Percentiles rank a stretch among this genome's conserved stretches.
These are phyloP conservation scores for Trametes coccinea DNA, from an alignment of 768 basidiomycete species.

Conservation along the genomic window DNA sequence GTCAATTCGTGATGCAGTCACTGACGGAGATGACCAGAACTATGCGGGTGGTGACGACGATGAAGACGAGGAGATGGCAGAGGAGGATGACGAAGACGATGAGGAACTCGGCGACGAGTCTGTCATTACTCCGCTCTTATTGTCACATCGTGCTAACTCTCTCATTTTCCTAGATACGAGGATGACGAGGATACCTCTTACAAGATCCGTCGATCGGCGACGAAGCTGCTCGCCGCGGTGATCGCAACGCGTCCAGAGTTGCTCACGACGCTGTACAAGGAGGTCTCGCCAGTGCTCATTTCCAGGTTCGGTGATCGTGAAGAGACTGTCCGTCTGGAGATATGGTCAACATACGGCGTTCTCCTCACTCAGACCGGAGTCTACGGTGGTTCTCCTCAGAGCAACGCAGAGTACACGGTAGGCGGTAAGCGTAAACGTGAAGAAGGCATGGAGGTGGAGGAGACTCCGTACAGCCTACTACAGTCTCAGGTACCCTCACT, in stretches of 20 bases:
- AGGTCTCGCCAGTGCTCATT: constrained; percentile 85
- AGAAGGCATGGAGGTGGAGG: constrained; percentile 71
- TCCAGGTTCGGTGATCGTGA: constrained; percentile 94
- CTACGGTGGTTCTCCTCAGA: constrained; percentile 66
- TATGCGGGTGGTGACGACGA: constrained; percentile 73
- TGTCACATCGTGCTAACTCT: constrained; percentile 11
- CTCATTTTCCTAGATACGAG: constrained; percentile 63
- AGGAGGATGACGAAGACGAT: constrained; percentile 77
- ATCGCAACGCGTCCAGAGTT: constrained; percentile 91
- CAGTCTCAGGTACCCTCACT: constrained; percentile 75
- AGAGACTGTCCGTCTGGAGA: constrained; percentile 89
- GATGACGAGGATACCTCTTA: constrained; percentile 99
- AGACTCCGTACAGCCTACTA: constrained; percentile 71
- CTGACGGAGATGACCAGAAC: constrained; percentile 45
- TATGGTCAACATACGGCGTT: constrained; percentile 83
- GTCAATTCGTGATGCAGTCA: neutral
- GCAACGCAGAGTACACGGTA: constrained; percentile 45
- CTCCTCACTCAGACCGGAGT: constrained; percentile 84
- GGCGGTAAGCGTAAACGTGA: constrained; percentile 77
- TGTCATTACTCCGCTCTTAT: neutral
- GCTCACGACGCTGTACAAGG: constrained; percentile 73
- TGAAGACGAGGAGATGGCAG: constrained; percentile 62
- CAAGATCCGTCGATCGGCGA: constrained; percentile 92
- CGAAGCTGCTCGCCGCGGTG: constrained; percentile 83
- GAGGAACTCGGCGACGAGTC: constrained; percentile 71